Base-by-base conservation (phyloP, 1,284 basidiomycete species). In the Cutaneotrichosporon mucoides region DNA sequence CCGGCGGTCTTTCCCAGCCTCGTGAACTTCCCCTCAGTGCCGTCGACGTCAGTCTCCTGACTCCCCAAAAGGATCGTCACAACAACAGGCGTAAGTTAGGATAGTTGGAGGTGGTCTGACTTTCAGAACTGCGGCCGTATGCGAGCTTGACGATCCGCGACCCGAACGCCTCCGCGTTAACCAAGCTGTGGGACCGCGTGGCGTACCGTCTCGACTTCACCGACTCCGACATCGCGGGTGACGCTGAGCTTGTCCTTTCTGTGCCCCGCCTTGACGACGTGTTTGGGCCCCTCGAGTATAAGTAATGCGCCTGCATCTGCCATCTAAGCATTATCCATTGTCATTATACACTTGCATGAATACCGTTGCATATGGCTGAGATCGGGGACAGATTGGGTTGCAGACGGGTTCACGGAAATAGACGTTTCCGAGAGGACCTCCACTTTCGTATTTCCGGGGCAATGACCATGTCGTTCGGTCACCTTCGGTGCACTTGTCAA, bases 181-280 rank as follows among this genome's bases (percentile, higher is more conserved):
- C 37, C 5, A 38, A 38, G 4, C n/a, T 42, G 10, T 56, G 40
- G 9, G 62, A 63, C 43, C 41, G 40, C 13, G 34, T 50, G 53
- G 34, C 42, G 46, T 61, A 59, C 55, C 59, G 62, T 40, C 50
- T 64, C 35, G 57, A 64, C 57, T 64, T 64, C 16, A 15, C 38
- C 33, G 45, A 60, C n/a, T 47, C 56, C 13, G 35, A 33, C 5
- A 12, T 34, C 11, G 44, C 53, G 41, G 37, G 53, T 37, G 13
- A 44, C 5, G 53, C 43, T 12, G 62, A 64, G 62, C 15, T 61
- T 6, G 59, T 64, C 3, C 52, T 64, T 11, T 55, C 52, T 4
- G 12, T 51, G 10, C 37, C 51, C 15, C 46, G 62, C 6, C 42
- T 64, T 7, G 59, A 64, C 52, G 57, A 56, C 34, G 62, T 64